These are phyloP conservation scores for Xylariaceae sp. DNA, from an alignment of 2,329 filamentous ascomycete species.

Conservation along the genomic window DNA sequence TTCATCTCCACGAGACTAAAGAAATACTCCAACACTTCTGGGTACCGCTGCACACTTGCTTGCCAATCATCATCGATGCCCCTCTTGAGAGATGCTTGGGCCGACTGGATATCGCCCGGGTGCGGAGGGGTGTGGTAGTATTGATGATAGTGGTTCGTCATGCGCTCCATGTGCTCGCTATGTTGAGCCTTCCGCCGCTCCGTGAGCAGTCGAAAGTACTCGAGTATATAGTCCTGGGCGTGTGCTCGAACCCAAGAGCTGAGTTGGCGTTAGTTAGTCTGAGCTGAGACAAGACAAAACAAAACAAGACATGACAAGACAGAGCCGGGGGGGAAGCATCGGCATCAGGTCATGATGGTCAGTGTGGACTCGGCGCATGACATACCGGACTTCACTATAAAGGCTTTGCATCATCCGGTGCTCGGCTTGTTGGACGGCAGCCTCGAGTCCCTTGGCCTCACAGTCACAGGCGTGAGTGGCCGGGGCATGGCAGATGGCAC, in stretches of 20 bases:
- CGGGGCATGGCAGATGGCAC: conserved; percentile 60
- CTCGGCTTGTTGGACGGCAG: conserved; percentile 59
- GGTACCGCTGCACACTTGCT: conserved; percentile 67
- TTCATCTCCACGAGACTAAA: conserved; percentile 64
- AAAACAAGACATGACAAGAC: too few relatives aligned
- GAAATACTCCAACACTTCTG: conserved; percentile 77
- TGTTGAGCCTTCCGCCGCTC: conserved; percentile 57
- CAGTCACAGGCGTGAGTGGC: conserved; percentile 57
- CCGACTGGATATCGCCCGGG: conserved; percentile 57
- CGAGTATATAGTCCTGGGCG: conserved; percentile 63
- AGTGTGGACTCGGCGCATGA: conserved; percentile 9
- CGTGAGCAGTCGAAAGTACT: conserved; percentile 58
- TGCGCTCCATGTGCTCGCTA: conserved; percentile 49
- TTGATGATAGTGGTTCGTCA: conserved; percentile 51
- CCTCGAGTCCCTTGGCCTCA: conserved; percentile 59
- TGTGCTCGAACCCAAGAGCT: conserved; percentile 61
- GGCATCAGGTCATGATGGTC: not conserved
- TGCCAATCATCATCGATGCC: conserved; percentile 78
- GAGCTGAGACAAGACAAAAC: not conserved
- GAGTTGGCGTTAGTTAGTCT: conserved; percentile 23
- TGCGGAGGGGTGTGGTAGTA: conserved; percentile 55
- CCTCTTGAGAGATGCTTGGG: conserved; percentile 61
- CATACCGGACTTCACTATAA: conserved; percentile 60
- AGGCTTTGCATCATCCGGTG: conserved; percentile 57
- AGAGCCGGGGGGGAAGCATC: conserved; percentile 5